Percentiles rank a stretch among this genome's conserved stretches.
These are phyloP conservation scores for Cydonia oblonga DNA, from an alignment of 331 rosid genomes.

Conservation along the genomic window DNA sequence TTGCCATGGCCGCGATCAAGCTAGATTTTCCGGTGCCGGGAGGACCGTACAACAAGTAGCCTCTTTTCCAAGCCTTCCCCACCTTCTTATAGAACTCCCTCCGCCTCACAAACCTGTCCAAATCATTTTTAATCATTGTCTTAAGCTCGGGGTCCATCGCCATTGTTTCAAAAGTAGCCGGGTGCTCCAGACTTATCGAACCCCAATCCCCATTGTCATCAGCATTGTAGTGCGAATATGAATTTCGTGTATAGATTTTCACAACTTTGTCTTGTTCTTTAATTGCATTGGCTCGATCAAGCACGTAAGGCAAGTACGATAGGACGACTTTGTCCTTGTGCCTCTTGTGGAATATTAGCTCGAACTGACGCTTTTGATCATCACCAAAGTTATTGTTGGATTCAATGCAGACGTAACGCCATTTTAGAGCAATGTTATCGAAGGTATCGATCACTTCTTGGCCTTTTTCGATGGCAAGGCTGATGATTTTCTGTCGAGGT, in stretches of 20 bases:
- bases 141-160: background rate
- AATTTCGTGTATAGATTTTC: slow-evolving; percentile 7
- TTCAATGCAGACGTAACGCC: background rate
- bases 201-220: slow-evolving; percentile 14
- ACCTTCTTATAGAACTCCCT: slow-evolving; percentile 9
- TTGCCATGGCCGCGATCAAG: slow-evolving; percentile 4
- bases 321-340: slow-evolving; percentile 8
- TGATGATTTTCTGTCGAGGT: slow-evolving; percentile 6
- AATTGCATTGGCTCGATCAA: slow-evolving; percentile 7
- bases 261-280: slow-evolving; percentile 3
- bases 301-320: slow-evolving; percentile 17
- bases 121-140: background rate
- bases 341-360: slow-evolving; percentile 19
- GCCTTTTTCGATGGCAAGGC: slow-evolving; percentile 6
- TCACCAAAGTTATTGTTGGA: background rate
- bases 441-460: slow-evolving; percentile 6
- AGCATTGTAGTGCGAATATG: background rate
- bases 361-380: background rate
- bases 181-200: slow-evolving; percentile 3
- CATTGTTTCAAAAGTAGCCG: background rate
- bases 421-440: background rate
- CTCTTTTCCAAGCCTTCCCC: slow-evolving; percentile 13
- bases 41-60: slow-evolving; percentile 3
- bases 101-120: background rate
- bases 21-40: slow-evolving; percentile 1